Evolutionary conservation across 2,329 filamentous ascomycete species (phyloP).

Genomic region (Ophiostoma piceae): DNA sequence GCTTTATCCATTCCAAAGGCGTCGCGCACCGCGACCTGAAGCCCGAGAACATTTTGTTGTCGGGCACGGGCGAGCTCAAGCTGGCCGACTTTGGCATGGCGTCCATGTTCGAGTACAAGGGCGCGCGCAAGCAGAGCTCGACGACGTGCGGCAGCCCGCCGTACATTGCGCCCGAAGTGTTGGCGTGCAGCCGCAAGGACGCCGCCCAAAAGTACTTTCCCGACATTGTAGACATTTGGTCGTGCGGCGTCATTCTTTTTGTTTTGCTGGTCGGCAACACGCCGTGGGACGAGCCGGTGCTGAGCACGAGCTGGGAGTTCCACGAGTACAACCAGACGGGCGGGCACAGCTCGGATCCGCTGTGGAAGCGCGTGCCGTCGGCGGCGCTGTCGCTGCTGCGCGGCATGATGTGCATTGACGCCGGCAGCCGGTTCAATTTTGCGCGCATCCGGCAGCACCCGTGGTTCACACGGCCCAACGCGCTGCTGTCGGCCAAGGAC

Average conservation of each 20-base stretch:
- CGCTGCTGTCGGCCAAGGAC: constrained; percentile 68
- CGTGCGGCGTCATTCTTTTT: constrained; percentile 95
- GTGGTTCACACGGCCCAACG: constrained; percentile 85
- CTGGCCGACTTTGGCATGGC: constrained; percentile 96
- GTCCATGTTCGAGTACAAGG: constrained; percentile 86
- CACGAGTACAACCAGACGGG: constrained; percentile 76
- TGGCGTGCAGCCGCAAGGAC: constrained; percentile 42
- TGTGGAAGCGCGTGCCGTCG: constrained; percentile 74
- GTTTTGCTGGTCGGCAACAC: constrained; percentile 94
- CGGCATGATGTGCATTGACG: constrained; percentile 85
- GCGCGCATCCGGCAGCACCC: constrained; percentile 83
- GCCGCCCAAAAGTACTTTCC: constrained; percentile 58
- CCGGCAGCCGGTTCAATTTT: constrained; percentile 72
- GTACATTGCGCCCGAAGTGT: constrained; percentile 93
- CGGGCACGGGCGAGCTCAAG: constrained; percentile 78
- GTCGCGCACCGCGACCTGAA: constrained; percentile 89
- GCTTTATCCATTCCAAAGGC: constrained; percentile 93
- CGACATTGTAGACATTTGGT: constrained; percentile 90
- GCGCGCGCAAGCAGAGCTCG: constrained; percentile 71
- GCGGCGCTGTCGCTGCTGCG: constrained; percentile 75
- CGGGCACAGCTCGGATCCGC: constrained; percentile 74
- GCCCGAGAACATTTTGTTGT: constrained; percentile 91
- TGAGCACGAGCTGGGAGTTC: constrained; percentile 76
- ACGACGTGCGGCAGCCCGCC: constrained; percentile 94
- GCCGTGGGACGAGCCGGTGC: constrained; percentile 90